A percentile compares a stretch with the other conserved stretches of the same genome.
Evolutionary conservation across 1,284 basidiomycete genomes (phyloP).

Genomic region (Rhodotorula sp.): DNA sequence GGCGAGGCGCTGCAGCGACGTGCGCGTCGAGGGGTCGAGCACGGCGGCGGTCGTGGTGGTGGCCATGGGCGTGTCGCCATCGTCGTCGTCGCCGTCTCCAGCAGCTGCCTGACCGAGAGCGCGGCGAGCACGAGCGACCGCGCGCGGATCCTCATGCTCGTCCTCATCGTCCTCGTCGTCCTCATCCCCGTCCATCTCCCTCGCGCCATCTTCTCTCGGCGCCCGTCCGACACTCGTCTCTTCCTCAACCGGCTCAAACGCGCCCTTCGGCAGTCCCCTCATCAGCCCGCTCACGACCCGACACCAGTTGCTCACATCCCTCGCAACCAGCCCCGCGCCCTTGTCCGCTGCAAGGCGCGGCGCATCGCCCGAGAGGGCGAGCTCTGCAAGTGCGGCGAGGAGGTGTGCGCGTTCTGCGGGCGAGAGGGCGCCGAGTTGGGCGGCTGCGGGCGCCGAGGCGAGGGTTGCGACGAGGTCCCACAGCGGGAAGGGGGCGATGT

Average conservation of each 20-base stretch:
- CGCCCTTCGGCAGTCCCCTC: slow-evolving; percentile 60
- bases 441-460: slow-evolving; percentile 58
- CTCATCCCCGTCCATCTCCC: slow-evolving; percentile 33
- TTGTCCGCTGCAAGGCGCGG: background rate
- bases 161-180: slow-evolving; percentile 52
- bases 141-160: slow-evolving; percentile 53
- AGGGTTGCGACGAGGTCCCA: slow-evolving; percentile 66
- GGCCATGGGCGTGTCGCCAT: slow-evolving; percentile 12
- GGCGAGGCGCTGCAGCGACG: slow-evolving; percentile 60
- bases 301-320: slow-evolving; percentile 61
- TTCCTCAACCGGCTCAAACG: slow-evolving; percentile 37
- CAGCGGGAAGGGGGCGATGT: slow-evolving; percentile 7
- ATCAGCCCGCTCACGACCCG: slow-evolving; percentile 59
- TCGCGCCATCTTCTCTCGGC: slow-evolving; percentile 27
- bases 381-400: background rate
- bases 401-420: background rate
- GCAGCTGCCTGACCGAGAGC: background rate
- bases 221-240: slow-evolving; percentile 29
- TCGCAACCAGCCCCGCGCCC: slow-evolving; percentile 50
- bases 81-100: background rate
- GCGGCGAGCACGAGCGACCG: background rate
- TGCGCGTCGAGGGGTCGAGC: slow-evolving; percentile 56
- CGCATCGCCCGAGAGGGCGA: background rate
- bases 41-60: slow-evolving; percentile 52
- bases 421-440: background rate